Conservation (phyloP, 2,329 filamentous ascomycete species). For the Rhynchosporium graminicola region DNA sequence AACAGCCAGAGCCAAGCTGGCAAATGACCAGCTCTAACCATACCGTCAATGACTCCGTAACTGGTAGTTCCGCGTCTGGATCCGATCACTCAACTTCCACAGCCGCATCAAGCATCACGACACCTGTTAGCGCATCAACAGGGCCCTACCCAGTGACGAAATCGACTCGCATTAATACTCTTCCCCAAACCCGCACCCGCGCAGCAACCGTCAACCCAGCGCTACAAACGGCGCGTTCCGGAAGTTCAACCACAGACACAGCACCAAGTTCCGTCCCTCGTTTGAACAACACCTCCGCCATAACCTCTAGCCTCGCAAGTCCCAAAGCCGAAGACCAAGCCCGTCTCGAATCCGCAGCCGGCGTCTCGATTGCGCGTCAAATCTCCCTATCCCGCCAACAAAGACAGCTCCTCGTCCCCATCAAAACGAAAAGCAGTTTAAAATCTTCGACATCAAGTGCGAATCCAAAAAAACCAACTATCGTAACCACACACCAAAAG, state of each 20-base stretch:
- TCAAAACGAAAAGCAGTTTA: slow-evolving; percentile 42
- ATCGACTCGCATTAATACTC: slow-evolving; percentile 12
- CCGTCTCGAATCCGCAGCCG: slow-evolving; percentile 56
- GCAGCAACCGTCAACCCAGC: neutral
- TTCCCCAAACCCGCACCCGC: slow-evolving; percentile 7
- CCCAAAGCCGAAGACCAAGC: slow-evolving; percentile 41
- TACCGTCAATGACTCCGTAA: slow-evolving; percentile 23
- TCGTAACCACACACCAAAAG: slow-evolving; percentile 5
- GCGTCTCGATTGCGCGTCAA: slow-evolving; percentile 68
- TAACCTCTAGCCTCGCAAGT: neutral
- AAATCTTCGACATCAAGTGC: too few species aligned
- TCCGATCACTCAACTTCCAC: slow-evolving; percentile 31
- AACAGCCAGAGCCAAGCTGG: slow-evolving; percentile 33
- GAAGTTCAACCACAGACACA: slow-evolving; percentile 14
- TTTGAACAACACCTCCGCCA: slow-evolving; percentile 14
- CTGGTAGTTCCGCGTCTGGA: slow-evolving; percentile 26
- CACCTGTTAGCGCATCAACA: slow-evolving; percentile 22
- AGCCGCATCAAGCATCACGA: slow-evolving; percentile 28
- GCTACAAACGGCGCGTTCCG: slow-evolving; percentile 12
- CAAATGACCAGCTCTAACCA: slow-evolving; percentile 31
- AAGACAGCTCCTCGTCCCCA: slow-evolving; percentile 57
- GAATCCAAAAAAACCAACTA: slow-evolving; percentile 23
- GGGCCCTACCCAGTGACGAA: slow-evolving; percentile 15
- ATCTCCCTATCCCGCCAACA: slow-evolving; percentile 66
- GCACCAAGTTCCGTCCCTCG: slow-evolving; percentile 1